Evolutionary conservation across 352 stramenopile species (phyloP).

Genomic region (Phytopythium litorale): DNA sequence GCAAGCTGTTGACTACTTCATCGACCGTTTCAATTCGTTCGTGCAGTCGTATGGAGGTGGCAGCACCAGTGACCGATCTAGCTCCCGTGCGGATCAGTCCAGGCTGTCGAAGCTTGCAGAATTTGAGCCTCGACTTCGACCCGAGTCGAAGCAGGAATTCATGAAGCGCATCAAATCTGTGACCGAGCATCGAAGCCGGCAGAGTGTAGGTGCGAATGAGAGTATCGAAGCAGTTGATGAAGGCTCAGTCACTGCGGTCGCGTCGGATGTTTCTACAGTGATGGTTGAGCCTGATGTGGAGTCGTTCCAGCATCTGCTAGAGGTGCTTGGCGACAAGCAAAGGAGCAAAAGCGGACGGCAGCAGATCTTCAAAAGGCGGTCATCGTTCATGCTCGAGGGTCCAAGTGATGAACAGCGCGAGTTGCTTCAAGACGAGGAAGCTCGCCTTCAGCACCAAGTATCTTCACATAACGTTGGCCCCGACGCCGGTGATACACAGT

Average conservation of each 20-base stretch:
- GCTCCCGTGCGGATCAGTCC: neutral
- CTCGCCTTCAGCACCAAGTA: conserved; percentile 19
- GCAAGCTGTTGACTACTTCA: conserved; percentile 59
- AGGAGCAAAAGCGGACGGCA: conserved; percentile 14
- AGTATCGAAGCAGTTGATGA: neutral
- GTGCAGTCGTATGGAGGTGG: conserved; percentile 30
- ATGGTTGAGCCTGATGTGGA: conserved; percentile 5
- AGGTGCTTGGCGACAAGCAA: conserved; percentile 25
- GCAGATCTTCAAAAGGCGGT: neutral
- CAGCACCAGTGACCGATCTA: neutral
- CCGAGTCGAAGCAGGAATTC: conserved; percentile 2
- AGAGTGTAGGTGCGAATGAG: too few relatives aligned
- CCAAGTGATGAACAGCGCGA: conserved; percentile 30
- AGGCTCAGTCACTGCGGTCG: neutral
- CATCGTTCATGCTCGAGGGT: conserved; percentile 31
- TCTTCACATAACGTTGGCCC: neutral
- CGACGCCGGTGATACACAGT: neutral
- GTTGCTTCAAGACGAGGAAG: conserved; percentile 44
- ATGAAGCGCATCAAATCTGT: neutral
- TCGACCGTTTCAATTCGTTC: conserved; percentile 63
- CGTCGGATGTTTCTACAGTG: neutral
- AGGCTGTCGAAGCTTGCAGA: neutral
- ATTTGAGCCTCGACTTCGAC: neutral
- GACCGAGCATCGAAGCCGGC: neutral
- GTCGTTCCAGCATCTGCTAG: conserved; percentile 53